Percentiles rank a stretch among this genome's conserved stretches.
These are phyloP conservation scores for Metarhizium guizhouense DNA, from an alignment of 2,329 filamentous ascomycete species.

Conservation along the genomic window DNA sequence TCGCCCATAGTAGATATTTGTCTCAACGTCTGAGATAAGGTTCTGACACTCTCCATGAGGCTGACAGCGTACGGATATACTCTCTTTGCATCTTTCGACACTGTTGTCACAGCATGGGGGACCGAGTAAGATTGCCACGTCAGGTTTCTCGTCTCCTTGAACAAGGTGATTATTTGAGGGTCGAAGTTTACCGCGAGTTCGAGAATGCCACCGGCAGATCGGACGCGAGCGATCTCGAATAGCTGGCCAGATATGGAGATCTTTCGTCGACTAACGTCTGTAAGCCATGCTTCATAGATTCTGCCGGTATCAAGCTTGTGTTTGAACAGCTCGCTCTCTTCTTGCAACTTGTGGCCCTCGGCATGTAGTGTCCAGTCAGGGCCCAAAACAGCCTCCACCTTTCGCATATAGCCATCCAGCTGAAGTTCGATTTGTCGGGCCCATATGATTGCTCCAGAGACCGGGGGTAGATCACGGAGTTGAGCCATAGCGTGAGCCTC, in stretches of 20 bases:
- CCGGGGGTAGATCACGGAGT: slow-evolving; percentile 86
- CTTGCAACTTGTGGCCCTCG: slow-evolving; percentile 88
- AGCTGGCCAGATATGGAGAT: slow-evolving; percentile 87
- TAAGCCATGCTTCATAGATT: slow-evolving; percentile 92
- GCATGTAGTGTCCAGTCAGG: slow-evolving; percentile 90
- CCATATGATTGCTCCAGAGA: slow-evolving; percentile 96
- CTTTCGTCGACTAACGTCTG: slow-evolving; percentile 80
- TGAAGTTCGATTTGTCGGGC: slow-evolving; percentile 95
- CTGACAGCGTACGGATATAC: slow-evolving; percentile 98
- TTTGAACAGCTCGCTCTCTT: slow-evolving; percentile 86
- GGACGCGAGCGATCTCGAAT: slow-evolving; percentile 80
- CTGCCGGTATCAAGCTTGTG: slow-evolving; percentile 91
- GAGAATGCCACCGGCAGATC: slow-evolving; percentile 80
- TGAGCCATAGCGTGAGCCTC: slow-evolving; percentile 98
- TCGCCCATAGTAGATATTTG: slow-evolving; percentile 79
- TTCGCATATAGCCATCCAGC: slow-evolving; percentile 93
- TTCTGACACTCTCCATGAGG: slow-evolving; percentile 97
- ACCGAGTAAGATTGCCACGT: slow-evolving; percentile 93
- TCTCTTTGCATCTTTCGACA: slow-evolving; percentile 96
- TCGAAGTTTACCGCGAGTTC: slow-evolving; percentile 96
- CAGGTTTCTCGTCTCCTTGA: slow-evolving; percentile 96
- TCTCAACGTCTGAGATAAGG: slow-evolving; percentile 78
- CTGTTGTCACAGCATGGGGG: slow-evolving; percentile 87
- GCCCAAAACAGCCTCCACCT: slow-evolving; percentile 96
- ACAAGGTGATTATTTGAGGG: slow-evolving; percentile 89